Base-by-base conservation (phyloP, 177 flowering plant genomes). In the Telopea speciosissima region DNA sequence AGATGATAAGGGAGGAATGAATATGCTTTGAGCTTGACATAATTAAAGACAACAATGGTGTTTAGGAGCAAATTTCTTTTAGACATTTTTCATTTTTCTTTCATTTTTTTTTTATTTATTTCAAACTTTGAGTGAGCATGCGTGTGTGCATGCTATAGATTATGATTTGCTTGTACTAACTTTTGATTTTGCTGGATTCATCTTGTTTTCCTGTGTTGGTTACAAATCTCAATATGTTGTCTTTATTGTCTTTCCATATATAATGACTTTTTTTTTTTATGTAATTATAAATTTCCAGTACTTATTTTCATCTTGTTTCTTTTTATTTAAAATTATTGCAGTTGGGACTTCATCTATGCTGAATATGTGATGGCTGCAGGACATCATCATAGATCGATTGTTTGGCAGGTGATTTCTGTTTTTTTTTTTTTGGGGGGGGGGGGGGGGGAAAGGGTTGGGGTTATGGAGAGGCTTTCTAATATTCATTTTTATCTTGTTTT, bases 271-370 rank as follows among this genome's bases (percentile, higher is more conserved):
- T 19, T n/a, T n/a, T n/a, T n/a, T n/a, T n/a, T n/a, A n/a, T 49
- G 19, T 49, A 16, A 12, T 16, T 2, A 44, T 2, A 49, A 49
- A 49, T 16, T 49, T 49, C 19, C 19, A 49, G 54, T 49, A 49
- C 54, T 49, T 11, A 12, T 11, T 49, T 49, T 49, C 54, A 1
- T 49, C 19, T 16, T 64, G 17, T 72, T 33, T 28, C 22, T 25
- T 63, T 49, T 70, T 68, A 3, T 36, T 36, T 16, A 52, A 36
- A 49, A 31, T 36, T 33, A 0, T 54, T 74, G 73, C 84, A 95
- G 99, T 79, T 95, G 99, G 99, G 99, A 95, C 76, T 95, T 95
- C 77, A 95, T 95, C 73, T 95, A 95, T 83, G 97, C 99, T 5
- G 99, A 95, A 70, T 95, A 95, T 84, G 96, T 95, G 40, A 90